phyloP scores from a whole-genome alignment of 371 early-diverging fungal species.

The Zancudomyces culisetae region DNA sequence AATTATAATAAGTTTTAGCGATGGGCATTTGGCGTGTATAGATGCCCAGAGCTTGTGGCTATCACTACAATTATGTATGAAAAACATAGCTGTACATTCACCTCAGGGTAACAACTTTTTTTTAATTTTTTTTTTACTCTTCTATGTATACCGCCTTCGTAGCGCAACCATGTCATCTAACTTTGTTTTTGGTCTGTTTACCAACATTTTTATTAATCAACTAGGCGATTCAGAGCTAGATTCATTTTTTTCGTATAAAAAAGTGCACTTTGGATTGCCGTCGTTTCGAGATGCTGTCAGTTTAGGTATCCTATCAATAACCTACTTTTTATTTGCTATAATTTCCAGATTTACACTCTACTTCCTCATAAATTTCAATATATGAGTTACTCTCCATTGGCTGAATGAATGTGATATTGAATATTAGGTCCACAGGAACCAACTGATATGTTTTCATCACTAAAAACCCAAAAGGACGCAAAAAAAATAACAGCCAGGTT shows the following conservation, averaged over 20 bases:
- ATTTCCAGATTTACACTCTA: too few species aligned
- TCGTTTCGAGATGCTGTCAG: slow-evolving; percentile 3
- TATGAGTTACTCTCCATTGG: too few species aligned
- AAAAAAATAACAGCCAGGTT: slow-evolving; percentile 12
- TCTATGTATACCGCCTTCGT: too few species aligned
- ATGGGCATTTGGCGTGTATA: background rate
- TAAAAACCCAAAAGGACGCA: background rate
- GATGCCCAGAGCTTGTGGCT: slow-evolving; percentile 3
- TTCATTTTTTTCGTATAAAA: slow-evolving; percentile 4
- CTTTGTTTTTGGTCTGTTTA: too few species aligned
- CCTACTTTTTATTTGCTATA: too few species aligned
- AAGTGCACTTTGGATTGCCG: slow-evolving; percentile 1
- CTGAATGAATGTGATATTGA: too few species aligned
- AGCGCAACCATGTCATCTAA: too few species aligned
- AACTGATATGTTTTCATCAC: background rate
- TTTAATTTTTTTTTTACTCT: too few species aligned
- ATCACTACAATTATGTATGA: slow-evolving; percentile 1
- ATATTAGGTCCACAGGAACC: background rate
- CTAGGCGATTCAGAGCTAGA: background rate
- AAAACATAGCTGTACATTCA: slow-evolving; percentile 1
- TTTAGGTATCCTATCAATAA: too few species aligned
- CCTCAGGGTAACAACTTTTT: background rate
- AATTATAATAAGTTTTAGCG: background rate
- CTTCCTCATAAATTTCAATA: too few species aligned
- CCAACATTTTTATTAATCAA: too few species aligned